These are phyloP conservation scores for Stentor coeruleus DNA, from an alignment of 73 alveolate species.

Conservation along the genomic window DNA sequence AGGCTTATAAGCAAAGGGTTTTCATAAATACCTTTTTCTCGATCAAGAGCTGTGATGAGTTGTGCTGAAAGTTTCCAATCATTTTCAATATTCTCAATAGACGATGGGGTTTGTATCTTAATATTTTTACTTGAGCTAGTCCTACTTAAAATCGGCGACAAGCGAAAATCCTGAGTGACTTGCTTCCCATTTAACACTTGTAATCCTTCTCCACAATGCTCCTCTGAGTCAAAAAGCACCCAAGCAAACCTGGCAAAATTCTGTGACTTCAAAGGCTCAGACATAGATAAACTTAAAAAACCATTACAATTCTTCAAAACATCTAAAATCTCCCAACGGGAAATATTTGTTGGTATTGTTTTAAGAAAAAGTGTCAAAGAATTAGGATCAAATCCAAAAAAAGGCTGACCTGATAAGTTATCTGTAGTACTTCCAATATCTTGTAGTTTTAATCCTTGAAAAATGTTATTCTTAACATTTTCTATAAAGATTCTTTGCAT, in stretches of 20 bases:
- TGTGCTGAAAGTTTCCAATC: slow-evolving; percentile 61
- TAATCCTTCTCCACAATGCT: slow-evolving; percentile 57
- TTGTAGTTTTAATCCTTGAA: slow-evolving; percentile 22
- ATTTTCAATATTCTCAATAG: slow-evolving; percentile 54
- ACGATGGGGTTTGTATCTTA: slow-evolving; percentile 78
- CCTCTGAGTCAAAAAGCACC: slow-evolving; percentile 81
- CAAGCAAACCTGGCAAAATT: slow-evolving; percentile 86
- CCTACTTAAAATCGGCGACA: slow-evolving; percentile 55
- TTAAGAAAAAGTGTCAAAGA: slow-evolving; percentile 58
- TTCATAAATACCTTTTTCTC: slow-evolving; percentile 53
- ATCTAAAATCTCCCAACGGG: slow-evolving; percentile 73
- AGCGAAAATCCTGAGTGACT: slow-evolving; percentile 47
- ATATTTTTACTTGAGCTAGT: slow-evolving; percentile 45
- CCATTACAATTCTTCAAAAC: slow-evolving; percentile 73
- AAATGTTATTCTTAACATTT: not conserved
- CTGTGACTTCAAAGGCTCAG: slow-evolving; percentile 85
- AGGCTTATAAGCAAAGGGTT: slow-evolving; percentile 31
- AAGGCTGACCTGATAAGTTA: slow-evolving; percentile 62
- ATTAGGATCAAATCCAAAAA: slow-evolving; percentile 74
- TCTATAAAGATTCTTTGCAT: slow-evolving; percentile 4
- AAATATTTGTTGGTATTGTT: slow-evolving; percentile 66
- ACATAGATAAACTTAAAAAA: slow-evolving; percentile 71
- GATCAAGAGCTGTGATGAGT: slow-evolving; percentile 67
- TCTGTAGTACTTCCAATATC: not conserved
- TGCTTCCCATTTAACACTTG: slow-evolving; percentile 44